A percentile compares a stretch with the other conserved stretches of the same genome.
phyloP scores from a whole-genome alignment of 768 basidiomycete genomes.

The Suillus placidus region DNA sequence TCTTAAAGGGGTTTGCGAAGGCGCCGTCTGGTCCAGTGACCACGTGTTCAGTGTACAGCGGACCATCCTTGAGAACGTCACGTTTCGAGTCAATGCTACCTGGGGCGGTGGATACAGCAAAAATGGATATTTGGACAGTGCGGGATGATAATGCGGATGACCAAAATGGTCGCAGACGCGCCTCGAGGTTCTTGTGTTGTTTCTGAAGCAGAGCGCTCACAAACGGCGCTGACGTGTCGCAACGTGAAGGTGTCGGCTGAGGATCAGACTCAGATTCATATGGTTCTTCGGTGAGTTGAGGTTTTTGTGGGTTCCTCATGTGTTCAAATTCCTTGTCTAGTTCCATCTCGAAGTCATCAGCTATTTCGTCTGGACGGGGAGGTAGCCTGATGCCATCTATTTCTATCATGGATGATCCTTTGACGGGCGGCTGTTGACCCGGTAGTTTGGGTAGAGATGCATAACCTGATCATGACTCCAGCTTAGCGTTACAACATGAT shows the following conservation, averaged over 20 bases:
- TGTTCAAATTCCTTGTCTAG: constrained; percentile 53
- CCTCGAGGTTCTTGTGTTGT: constrained; percentile 75
- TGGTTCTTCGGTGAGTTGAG: constrained; percentile 8
- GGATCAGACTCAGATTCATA: constrained; percentile 10
- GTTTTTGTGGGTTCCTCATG: constrained; percentile 19
- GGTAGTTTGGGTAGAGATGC: constrained; percentile 68
- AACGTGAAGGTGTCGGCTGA: constrained; percentile 26
- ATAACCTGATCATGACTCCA: constrained; percentile 53
- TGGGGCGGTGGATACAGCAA: constrained; percentile 31
- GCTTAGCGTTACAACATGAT: constrained; percentile 3
- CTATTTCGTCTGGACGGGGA: constrained; percentile 59
- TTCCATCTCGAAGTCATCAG: constrained; percentile 58
- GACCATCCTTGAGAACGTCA: constrained; percentile 37
- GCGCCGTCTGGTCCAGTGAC: constrained; percentile 69
- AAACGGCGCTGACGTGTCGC: constrained; percentile 13
- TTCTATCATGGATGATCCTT: constrained; percentile 25
- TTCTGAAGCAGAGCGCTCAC: constrained; percentile 43
- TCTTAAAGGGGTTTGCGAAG: constrained; percentile 63
- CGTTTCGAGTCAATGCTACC: constrained; percentile 26
- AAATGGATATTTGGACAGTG: constrained; percentile 64
- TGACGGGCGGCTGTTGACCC: constrained; percentile 25
- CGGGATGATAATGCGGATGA: constrained; percentile 68
- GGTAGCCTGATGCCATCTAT: constrained; percentile 50
- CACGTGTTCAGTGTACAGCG: constrained; percentile 54
- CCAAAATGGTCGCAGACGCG: constrained; percentile 82